Conservation (phyloP, 345 rosid species). For the Carallia brachiata region DNA sequence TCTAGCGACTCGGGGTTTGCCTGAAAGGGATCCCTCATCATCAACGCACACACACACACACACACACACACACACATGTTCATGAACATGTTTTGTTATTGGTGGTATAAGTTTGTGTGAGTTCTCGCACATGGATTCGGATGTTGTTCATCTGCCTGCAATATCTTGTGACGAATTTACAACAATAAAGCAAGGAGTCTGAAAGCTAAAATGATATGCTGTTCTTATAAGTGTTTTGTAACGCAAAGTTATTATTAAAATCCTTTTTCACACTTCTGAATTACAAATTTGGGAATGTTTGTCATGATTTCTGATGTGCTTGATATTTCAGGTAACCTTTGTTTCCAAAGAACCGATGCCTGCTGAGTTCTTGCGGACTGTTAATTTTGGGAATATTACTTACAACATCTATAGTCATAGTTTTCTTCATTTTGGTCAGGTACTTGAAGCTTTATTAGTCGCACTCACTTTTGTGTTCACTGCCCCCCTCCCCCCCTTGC, state of each 20-base stretch:
- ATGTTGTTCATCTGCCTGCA: background rate
- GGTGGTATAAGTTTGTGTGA: background rate
- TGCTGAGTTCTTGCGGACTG: slow-evolving; percentile 53
- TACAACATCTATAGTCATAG: slow-evolving; percentile 89
- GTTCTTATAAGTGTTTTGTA: background rate
- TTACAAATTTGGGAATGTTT: background rate
- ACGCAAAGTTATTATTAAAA: background rate
- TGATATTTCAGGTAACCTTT: slow-evolving; percentile 65
- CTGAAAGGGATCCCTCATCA: too few species aligned
- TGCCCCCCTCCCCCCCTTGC: background rate
- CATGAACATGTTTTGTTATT: background rate
- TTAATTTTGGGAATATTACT: slow-evolving; percentile 55
- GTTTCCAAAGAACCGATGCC: slow-evolving; percentile 68
- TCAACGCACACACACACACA: too few species aligned
- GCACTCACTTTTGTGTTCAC: background rate
- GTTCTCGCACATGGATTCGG: background rate
- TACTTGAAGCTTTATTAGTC: slow-evolving; percentile 17
- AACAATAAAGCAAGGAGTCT: too few species aligned
- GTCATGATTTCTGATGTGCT: background rate
- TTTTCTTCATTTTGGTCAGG: slow-evolving; percentile 91
- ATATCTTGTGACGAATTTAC: background rate
- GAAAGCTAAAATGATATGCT: too few species aligned
- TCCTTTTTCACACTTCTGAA: background rate
- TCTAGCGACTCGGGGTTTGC: too few species aligned
- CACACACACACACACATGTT: too few species aligned